Evolutionary conservation across 2,329 filamentous ascomycete genomes (phyloP).

Genomic region (Aspergillaceae sp.): DNA sequence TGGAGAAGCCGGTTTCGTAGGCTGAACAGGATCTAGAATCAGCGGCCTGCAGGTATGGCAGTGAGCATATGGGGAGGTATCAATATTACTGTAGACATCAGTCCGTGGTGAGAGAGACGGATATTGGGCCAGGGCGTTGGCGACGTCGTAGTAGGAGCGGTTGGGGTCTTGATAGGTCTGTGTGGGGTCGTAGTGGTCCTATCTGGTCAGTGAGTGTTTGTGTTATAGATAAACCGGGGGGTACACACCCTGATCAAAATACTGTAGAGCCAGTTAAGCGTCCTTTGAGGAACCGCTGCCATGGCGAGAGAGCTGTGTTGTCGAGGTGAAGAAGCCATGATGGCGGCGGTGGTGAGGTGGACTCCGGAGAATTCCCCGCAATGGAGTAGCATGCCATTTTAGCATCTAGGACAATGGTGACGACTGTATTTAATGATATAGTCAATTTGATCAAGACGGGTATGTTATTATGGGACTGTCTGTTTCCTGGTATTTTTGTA

Average conservation of each 20-base stretch:
- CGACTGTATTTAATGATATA: too few species aligned
- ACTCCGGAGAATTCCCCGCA: too few species aligned
- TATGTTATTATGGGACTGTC: too few species aligned
- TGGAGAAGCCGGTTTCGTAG: conserved; percentile 78
- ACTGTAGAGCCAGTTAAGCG: conserved; percentile 92
- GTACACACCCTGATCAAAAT: conserved; percentile 63
- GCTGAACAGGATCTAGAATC: conserved; percentile 45
- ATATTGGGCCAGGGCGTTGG: conserved; percentile 69
- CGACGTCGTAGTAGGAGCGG: conserved; percentile 85
- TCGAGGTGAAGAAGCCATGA: not conserved
- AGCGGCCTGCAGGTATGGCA: conserved; percentile 9
- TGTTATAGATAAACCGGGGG: too few species aligned
- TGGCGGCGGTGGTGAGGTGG: conserved; percentile 2
- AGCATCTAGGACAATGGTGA: too few species aligned
- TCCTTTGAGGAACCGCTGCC: conserved; percentile 72
- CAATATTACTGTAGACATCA: conserved; percentile 78
- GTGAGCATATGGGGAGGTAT: not conserved
- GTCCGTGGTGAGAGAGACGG: conserved; percentile 76
- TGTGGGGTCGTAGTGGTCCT: conserved; percentile 31
- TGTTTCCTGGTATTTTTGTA: too few species aligned
- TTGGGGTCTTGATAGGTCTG: conserved; percentile 93
- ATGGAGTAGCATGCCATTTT: too few species aligned
- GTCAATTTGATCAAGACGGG: too few species aligned
- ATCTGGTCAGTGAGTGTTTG: conserved; percentile 6
- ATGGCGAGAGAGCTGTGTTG: conserved; percentile 24